Percentiles rank a stretch among this genome's conserved stretches.
phyloP scores from a whole-genome alignment of 2,329 filamentous ascomycete species.

The Truncatella angustata region DNA sequence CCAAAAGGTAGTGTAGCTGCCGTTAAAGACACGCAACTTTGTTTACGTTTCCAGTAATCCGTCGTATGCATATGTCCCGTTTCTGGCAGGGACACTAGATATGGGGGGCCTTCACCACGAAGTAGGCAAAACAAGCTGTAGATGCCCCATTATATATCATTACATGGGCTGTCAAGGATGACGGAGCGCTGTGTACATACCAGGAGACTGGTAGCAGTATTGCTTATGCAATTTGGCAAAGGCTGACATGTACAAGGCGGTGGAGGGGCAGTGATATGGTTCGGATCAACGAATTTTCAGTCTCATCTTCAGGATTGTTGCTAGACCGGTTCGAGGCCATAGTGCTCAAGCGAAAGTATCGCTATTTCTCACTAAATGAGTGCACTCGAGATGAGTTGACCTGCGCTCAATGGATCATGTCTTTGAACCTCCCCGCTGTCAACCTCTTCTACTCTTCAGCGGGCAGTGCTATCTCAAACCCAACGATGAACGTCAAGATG shows the following conservation, averaged over 20 bases:
- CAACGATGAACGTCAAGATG: not conserved
- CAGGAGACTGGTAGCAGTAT: not conserved
- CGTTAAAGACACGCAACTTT: not conserved
- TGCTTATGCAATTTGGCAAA: not conserved
- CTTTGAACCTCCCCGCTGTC: not conserved
- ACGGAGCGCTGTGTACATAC: not conserved
- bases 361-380: too few relatives aligned
- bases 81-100: not conserved
- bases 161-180: not conserved
- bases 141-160: not conserved
- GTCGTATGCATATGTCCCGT: too few relatives aligned
- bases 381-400: too few relatives aligned
- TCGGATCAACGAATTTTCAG: too few relatives aligned
- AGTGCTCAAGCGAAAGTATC: too few relatives aligned
- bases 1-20: not conserved
- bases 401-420: too few relatives aligned
- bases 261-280: too few relatives aligned
- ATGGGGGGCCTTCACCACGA: not conserved
- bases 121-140: not conserved
- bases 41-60: too few relatives aligned
- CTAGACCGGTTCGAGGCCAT: too few relatives aligned
- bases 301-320: too few relatives aligned
- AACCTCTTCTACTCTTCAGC: not conserved
- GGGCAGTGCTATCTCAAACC: not conserved
- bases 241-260: not conserved